Conservation (phyloP, 441 rosid genomes). For the Lepidium campestre region DNA sequence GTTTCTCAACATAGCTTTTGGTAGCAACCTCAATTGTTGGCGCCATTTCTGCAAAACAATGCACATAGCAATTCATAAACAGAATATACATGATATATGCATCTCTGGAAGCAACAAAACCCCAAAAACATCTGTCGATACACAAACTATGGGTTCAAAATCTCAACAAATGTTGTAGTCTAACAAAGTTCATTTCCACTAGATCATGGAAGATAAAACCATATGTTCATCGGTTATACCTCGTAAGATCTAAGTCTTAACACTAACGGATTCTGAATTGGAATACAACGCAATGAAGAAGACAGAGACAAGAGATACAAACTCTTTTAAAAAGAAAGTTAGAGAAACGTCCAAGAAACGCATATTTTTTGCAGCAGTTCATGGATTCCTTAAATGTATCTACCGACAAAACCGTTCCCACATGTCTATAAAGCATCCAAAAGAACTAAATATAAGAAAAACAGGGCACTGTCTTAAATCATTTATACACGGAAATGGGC, state of each 20-base stretch:
- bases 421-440: background rate
- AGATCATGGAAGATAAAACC: background rate
- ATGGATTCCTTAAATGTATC: constrained; percentile 13
- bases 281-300: constrained; percentile 15
- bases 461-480: background rate
- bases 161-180: background rate
- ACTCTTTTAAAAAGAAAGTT: background rate
- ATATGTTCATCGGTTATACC: background rate
- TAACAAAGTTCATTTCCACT: background rate
- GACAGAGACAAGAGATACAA: constrained; percentile 8
- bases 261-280: background rate
- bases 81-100: background rate
- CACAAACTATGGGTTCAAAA: background rate
- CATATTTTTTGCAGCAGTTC: constrained; percentile 7
- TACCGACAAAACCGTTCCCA: constrained; percentile 20
- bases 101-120: background rate
- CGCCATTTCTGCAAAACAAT: constrained; percentile 49
- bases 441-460: background rate
- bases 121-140: background rate
- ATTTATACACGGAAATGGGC: background rate
- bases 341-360: constrained; percentile 28
- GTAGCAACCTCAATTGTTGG: constrained; percentile 54
- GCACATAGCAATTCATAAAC: background rate
- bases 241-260: constrained; percentile 10
- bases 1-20: constrained; percentile 35